These are phyloP conservation scores for Sistotremastrum suecicum DNA, from an alignment of 768 basidiomycete genomes.

Conservation along the genomic window DNA sequence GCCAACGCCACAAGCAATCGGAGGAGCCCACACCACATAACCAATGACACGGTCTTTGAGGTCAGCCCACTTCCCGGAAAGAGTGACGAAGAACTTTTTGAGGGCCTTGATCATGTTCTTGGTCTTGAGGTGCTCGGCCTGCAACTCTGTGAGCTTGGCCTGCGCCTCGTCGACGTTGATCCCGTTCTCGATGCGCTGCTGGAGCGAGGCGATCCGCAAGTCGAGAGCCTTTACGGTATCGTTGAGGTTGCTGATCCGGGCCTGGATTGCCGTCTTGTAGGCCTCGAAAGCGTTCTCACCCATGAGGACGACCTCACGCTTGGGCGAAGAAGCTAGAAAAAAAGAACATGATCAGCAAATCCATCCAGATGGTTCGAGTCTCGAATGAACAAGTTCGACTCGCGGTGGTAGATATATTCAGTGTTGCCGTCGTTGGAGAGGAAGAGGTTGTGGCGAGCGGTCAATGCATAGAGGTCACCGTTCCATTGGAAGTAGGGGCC, in stretches of 20 bases:
- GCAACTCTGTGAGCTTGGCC: slow-evolving; percentile 7
- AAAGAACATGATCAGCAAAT: background rate
- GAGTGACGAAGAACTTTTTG: slow-evolving; percentile 12
- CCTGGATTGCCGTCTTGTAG: slow-evolving; percentile 14
- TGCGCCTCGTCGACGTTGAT: slow-evolving; percentile 9
- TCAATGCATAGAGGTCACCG: background rate
- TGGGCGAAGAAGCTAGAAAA: slow-evolving; percentile 10
- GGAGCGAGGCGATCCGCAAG: slow-evolving; percentile 7
- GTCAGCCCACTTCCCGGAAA: slow-evolving; percentile 13
- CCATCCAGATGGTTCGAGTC: too few species aligned
- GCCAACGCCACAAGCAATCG: slow-evolving; percentile 9
- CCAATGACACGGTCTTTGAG: slow-evolving; percentile 15
- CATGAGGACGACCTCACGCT: slow-evolving; percentile 17
- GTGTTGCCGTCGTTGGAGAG: background rate
- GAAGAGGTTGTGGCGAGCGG: background rate
- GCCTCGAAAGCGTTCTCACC: slow-evolving; percentile 11
- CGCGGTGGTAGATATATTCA: background rate
- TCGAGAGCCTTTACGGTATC: slow-evolving; percentile 9
- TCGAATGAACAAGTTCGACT: background rate
- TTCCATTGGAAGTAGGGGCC: background rate
- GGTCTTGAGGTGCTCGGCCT: slow-evolving; percentile 11
- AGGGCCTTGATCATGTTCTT: slow-evolving; percentile 9
- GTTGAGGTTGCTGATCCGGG: slow-evolving; percentile 10
- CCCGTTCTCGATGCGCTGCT: slow-evolving; percentile 6
- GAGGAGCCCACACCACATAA: slow-evolving; percentile 14